Percentiles rank a stretch among this genome's conserved stretches.
Evolutionary conservation across 1,284 basidiomycete species (phyloP).

Genomic region (Vanrija pseudolonga): DNA sequence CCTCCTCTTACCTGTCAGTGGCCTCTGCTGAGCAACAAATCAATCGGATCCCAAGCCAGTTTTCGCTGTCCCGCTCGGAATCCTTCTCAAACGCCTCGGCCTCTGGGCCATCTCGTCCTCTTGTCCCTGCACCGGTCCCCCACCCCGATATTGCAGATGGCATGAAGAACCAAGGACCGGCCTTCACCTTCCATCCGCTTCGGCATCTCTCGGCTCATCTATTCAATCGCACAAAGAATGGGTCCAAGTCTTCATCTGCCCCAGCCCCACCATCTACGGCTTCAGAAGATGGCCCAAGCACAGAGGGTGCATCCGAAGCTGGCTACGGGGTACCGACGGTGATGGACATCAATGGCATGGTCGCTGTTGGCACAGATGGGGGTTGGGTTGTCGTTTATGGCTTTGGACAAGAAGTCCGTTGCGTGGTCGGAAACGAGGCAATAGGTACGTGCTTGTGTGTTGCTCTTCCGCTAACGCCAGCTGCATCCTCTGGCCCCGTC

Average conservation of each 20-base stretch:
- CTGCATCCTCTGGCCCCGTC: conserved; percentile 67
- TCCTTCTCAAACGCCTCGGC: conserved; percentile 31
- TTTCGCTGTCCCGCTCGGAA: conserved; percentile 38
- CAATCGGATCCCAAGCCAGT: conserved; percentile 31
- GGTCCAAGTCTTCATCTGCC: background rate
- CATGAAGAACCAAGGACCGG: conserved; percentile 19
- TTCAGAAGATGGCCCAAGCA: background rate
- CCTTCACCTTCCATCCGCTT: conserved; percentile 52
- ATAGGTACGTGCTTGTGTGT: conserved; percentile 54
- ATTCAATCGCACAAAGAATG: conserved; percentile 37
- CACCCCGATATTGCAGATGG: background rate
- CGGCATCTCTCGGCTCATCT: conserved; percentile 59
- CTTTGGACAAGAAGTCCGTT: conserved; percentile 79
- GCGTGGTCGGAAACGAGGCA: conserved; percentile 66
- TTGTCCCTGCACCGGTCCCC: background rate
- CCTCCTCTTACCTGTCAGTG: conserved; percentile 54
- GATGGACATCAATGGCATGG: conserved; percentile 77
- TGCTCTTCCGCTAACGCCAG: conserved; percentile 41
- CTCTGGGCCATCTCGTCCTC: conserved; percentile 5
- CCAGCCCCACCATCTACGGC: conserved; percentile 46
- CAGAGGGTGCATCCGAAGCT: background rate
- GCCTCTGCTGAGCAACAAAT: conserved; percentile 13
- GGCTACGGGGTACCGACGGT: conserved; percentile 67
- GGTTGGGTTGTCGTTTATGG: conserved; percentile 83
- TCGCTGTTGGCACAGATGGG: conserved; percentile 80